A percentile compares a stretch with the other conserved stretches of the same genome.
phyloP scores from a whole-genome alignment of 441 rosid genomes.

The Eruca vesicaria region DNA sequence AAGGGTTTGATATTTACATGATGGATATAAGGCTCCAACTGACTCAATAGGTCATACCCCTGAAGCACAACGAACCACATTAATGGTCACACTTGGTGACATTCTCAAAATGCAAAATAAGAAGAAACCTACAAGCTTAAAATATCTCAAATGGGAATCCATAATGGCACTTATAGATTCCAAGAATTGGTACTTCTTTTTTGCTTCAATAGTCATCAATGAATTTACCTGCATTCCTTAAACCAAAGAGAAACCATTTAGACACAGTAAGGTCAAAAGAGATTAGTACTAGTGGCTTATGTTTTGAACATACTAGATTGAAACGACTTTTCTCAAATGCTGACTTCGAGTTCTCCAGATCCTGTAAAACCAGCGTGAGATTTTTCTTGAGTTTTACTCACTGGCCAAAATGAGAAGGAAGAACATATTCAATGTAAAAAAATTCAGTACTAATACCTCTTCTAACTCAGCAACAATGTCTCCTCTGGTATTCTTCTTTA shows the following conservation, averaged over 20 bases:
- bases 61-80: conserved; percentile 37
- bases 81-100: conserved; percentile 17
- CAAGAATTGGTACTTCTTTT: conserved; percentile 86
- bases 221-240: conserved; percentile 82
- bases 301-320: conserved; percentile 63
- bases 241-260: conserved; percentile 39
- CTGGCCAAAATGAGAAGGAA: background rate
- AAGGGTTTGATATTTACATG: conserved; percentile 47
- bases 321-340: conserved; percentile 87
- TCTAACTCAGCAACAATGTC: conserved; percentile 82
- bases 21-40: conserved; percentile 80
- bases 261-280: conserved; percentile 25
- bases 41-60: conserved; percentile 76
- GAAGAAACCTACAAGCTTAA: conserved; percentile 60
- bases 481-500: conserved; percentile 74
- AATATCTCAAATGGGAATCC: conserved; percentile 90
- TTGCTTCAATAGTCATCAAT: conserved; percentile 77
- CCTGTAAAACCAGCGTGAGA: conserved; percentile 42
- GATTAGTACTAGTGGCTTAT: background rate
- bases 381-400: background rate
- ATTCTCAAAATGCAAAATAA: conserved; percentile 3
- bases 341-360: conserved; percentile 82
- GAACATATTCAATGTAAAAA: background rate
- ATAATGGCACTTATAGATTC: conserved; percentile 86
- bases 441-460: conserved; percentile 54